Percentiles rank a stretch among this genome's conserved stretches.
These are phyloP conservation scores for Euphorbia lathyris DNA, from an alignment of 345 rosid genomes.

Conservation along the genomic window DNA sequence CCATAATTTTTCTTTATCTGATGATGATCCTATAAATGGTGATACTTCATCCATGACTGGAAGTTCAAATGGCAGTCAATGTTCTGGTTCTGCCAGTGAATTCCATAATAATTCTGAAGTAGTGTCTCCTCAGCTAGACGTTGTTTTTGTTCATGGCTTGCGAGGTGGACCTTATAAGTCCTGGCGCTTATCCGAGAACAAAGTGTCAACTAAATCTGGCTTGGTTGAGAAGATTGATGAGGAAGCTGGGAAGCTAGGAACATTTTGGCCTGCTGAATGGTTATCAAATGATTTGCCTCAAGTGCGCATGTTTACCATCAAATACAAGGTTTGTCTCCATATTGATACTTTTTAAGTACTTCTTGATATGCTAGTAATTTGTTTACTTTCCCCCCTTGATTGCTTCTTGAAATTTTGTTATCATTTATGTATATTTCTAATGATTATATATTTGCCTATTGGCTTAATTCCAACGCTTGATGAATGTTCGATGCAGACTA, in stretches of 20 bases:
- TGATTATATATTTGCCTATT: conserved; percentile 10
- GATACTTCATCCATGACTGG: conserved; percentile 22
- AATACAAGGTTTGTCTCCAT: conserved; percentile 77
- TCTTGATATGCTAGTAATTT: conserved; percentile 4
- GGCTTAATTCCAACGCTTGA: conserved; percentile 1
- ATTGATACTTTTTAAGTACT: conserved; percentile 2
- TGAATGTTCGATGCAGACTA: conserved; percentile 60
- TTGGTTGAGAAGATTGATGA: conserved; percentile 94
- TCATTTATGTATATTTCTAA: conserved; percentile 5
- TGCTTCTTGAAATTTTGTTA: conserved; percentile 1
- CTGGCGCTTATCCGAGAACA: conserved; percentile 91
- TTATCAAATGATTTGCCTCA: conserved; percentile 80
- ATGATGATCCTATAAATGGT: conserved; percentile 30
- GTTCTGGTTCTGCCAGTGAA: conserved; percentile 33
- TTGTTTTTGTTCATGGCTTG: conserved; percentile 90
- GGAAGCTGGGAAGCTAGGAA: conserved; percentile 96
- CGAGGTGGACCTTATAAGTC: conserved; percentile 95
- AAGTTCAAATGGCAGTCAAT: conserved; percentile 27
- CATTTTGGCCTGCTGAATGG: conserved; percentile 99
- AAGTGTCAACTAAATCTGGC: conserved; percentile 87
- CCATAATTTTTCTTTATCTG: conserved; percentile 24
- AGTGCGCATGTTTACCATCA: conserved; percentile 81
- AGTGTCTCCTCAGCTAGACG: conserved; percentile 61
- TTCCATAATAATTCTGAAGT: conserved; percentile 32
- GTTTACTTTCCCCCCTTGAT: not conserved